Conservation (phyloP, 1,284 basidiomycete genomes). For the Mycena sp. region DNA sequence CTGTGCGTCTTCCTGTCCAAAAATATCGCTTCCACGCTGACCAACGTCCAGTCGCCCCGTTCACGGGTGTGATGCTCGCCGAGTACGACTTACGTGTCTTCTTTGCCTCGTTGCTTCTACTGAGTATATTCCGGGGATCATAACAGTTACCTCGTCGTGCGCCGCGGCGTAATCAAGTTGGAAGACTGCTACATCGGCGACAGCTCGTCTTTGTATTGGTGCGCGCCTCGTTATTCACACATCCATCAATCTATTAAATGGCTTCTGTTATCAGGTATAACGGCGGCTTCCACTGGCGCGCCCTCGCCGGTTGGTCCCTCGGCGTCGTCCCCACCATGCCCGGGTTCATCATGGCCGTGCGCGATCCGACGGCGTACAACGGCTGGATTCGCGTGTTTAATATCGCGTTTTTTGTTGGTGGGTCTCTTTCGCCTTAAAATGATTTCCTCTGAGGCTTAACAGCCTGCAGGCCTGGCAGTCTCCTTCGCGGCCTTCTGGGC, state of each 20-base stretch:
- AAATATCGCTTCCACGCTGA: background rate
- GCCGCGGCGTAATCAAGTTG: slow-evolving; percentile 28
- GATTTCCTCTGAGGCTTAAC: background rate
- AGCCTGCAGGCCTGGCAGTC: slow-evolving; percentile 21
- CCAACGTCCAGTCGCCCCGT: slow-evolving; percentile 25
- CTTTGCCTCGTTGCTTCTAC: no score
- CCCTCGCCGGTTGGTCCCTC: slow-evolving; percentile 30
- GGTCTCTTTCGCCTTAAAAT: slow-evolving; percentile 6
- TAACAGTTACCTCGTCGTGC: slow-evolving; percentile 23
- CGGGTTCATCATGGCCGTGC: slow-evolving; percentile 30
- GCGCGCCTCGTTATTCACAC: background rate
- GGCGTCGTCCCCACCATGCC: slow-evolving; percentile 35
- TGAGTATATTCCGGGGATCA: no score
- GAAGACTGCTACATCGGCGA: slow-evolving; percentile 30
- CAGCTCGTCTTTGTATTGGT: slow-evolving; percentile 31
- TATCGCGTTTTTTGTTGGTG: slow-evolving; percentile 33
- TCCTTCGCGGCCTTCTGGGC: slow-evolving; percentile 28
- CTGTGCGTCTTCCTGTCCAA: slow-evolving; percentile 15
- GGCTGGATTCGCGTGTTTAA: slow-evolving; percentile 33
- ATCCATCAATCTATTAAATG: background rate
- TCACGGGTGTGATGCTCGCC: slow-evolving; percentile 31
- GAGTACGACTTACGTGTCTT: slow-evolving; percentile 22
- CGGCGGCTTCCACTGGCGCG: slow-evolving; percentile 34
- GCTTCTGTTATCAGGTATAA: slow-evolving; percentile 23
- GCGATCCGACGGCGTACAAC: slow-evolving; percentile 23